phyloP scores from a whole-genome alignment of 768 basidiomycete genomes.

The Strobilomyces confusus region DNA sequence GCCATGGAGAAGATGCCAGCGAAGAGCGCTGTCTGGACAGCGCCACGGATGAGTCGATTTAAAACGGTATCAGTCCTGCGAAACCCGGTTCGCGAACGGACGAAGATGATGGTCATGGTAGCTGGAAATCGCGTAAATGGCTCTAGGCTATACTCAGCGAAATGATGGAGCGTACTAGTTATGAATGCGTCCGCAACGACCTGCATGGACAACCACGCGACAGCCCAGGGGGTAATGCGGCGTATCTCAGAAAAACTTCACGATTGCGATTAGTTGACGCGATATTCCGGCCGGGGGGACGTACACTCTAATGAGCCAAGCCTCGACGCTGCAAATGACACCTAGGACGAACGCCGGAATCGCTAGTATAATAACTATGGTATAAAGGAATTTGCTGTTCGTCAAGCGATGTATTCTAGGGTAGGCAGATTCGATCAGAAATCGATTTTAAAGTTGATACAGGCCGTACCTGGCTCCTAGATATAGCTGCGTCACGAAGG shows the following conservation, averaged over 20 bases:
- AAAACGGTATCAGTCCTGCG: not conserved
- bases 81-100: not conserved
- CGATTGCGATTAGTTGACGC: not conserved
- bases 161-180: not conserved
- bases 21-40: not conserved
- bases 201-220: not conserved
- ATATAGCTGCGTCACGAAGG: slow-evolving; percentile 47
- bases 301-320: slow-evolving; percentile 22
- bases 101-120: not conserved
- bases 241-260: slow-evolving; percentile 40
- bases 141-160: too few species aligned
- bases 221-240: slow-evolving; percentile 30
- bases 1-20: not conserved
- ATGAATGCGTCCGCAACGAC: not conserved
- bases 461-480: slow-evolving; percentile 38
- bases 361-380: not conserved
- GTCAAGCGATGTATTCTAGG: not conserved
- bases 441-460: too few species aligned
- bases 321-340: too few species aligned
- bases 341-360: not conserved
- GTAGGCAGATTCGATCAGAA: not conserved
- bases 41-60: not conserved
- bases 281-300: slow-evolving; percentile 4
- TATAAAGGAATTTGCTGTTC: not conserved
- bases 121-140: not conserved